Conservation (phyloP, 2,329 filamentous ascomycete species). For the Thielaviopsis ethacetica region DNA sequence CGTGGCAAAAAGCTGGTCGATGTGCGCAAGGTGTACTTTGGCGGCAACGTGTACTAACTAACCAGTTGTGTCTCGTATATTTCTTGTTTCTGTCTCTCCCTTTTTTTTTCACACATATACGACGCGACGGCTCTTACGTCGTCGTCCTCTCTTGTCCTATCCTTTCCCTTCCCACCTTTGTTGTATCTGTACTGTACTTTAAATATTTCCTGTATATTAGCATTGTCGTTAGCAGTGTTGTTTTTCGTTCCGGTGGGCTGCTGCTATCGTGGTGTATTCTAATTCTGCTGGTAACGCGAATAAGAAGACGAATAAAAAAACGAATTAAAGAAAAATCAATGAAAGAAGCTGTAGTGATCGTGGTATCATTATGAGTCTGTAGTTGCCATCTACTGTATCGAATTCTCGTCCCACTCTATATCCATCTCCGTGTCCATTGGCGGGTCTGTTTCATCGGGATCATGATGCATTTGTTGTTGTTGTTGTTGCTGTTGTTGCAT, state of each 20-base stretch:
- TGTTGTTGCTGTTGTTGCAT: slow-evolving; percentile 42
- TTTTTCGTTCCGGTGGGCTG: neutral
- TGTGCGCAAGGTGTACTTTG: slow-evolving; percentile 93
- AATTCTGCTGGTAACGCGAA: neutral
- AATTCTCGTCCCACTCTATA: slow-evolving; percentile 10
- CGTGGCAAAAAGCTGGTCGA: slow-evolving; percentile 92
- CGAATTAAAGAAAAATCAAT: neutral
- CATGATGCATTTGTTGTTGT: slow-evolving; percentile 31
- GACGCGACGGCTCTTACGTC: neutral
- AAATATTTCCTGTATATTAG: slow-evolving; percentile 7
- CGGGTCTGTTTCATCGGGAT: neutral
- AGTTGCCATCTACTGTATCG: slow-evolving; percentile 2
- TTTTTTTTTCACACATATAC: neutral
- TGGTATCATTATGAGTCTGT: neutral
- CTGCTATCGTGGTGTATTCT: neutral
- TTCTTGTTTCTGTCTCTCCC: neutral
- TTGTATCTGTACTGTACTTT: neutral
- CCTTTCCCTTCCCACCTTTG: neutral
- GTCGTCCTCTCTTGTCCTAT: neutral
- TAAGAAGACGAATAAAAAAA: neutral
- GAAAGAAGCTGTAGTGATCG: neutral
- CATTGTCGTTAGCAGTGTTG: neutral
- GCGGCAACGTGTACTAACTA: slow-evolving; percentile 48
- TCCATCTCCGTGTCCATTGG: slow-evolving; percentile 3
- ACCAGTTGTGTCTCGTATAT: neutral